Evolutionary conservation across 2,329 filamentous ascomycete species (phyloP), one percentile per base, ranked within the genome.

Genomic region (Orbilia javanica): DNA sequence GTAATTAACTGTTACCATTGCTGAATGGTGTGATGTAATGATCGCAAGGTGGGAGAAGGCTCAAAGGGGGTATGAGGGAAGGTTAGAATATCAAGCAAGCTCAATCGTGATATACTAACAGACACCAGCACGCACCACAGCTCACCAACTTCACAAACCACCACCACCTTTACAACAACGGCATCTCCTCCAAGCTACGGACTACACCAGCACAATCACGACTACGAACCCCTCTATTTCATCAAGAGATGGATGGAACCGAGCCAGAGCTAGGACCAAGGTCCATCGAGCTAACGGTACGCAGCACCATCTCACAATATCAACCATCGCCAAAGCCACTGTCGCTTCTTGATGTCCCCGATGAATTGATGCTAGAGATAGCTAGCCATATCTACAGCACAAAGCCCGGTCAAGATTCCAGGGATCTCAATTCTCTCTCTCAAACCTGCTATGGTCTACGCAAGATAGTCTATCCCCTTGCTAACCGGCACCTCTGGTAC

Each of bases 391-490:
- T 77, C 1, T 5, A n/a, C 13, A 15, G 29, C 4, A 18, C 20
- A 5, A 15, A 11, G 13, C 18, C 48, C 27, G 25, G 11, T 1
- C 20, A 13, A 42, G 44, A 13, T 11, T 22, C 8, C 11, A 52
- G 7, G 42, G 60, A 25, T 25, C 31, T 71, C 20, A 71, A 62
- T 25, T 50, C 66, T 0, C 57, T 77, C 15, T 36, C 66, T 7
- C 73, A 77, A 39, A 77, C 66, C 34, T 71, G 73, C 11, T 62
- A 31, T 20, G 15, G 22, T 4, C 22, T 77, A 1, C 66, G 73
- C 11, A 22, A 44, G 39, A 55, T 71, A 20, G 13, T 55, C 6
- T 71, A 62, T 13, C 73, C 73, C 13, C 18, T 77, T 1, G 50
- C 52, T 8, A 60, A 71, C 8, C 73, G 60, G 13, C 66, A 71